Evolutionary conservation across 352 stramenopile genomes (phyloP).

Genomic region (Pythium biforme): DNA sequence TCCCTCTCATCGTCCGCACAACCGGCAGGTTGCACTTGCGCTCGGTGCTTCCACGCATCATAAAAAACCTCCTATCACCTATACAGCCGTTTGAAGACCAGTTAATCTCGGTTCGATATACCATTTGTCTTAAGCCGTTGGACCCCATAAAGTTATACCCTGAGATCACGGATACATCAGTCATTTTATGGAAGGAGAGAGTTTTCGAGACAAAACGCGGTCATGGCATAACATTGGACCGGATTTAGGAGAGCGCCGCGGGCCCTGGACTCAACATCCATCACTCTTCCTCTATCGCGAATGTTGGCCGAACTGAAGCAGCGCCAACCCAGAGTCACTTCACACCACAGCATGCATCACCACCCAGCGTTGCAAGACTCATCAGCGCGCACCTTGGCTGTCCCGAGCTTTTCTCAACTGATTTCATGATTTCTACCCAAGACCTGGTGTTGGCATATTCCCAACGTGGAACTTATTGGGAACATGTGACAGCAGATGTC

Average conservation of each 20-base stretch:
- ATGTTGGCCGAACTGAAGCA: constrained; percentile 4
- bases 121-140: too few species aligned
- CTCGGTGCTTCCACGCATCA: neutral
- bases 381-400: too few species aligned
- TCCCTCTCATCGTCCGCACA: neutral
- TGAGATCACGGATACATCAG: neutral
- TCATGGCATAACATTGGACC: neutral
- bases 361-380: too few species aligned
- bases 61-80: neutral
- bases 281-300: neutral
- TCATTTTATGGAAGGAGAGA: neutral
- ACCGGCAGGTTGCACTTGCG: constrained; percentile 5
- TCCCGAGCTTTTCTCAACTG: too few species aligned
- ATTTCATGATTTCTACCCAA: too few species aligned
- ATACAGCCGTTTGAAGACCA: constrained; percentile 15
- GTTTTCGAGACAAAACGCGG: neutral
- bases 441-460: too few species aligned
- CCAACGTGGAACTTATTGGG: neutral
- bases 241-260: neutral
- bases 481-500: neutral
- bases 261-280: neutral
- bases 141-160: neutral
- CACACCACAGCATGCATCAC: neutral
- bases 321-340: neutral
- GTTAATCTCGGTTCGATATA: neutral